phyloP scores from a whole-genome alignment of 805 yeast species.

The Lipomyces mesembrius region DNA sequence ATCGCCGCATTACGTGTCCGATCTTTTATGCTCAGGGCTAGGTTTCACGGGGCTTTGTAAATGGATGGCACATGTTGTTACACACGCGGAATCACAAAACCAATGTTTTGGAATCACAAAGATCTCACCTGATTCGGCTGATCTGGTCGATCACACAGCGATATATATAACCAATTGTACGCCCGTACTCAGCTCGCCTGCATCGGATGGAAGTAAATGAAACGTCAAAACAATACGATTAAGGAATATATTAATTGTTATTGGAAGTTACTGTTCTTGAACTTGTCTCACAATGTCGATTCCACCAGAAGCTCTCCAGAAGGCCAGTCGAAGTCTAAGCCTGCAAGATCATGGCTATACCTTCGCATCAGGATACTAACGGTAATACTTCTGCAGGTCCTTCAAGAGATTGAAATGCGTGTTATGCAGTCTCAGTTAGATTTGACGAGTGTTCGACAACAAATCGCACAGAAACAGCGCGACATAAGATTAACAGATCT shows the following conservation, averaged over 20 bases:
- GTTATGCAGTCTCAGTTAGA: constrained; percentile 33
- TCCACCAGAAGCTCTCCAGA: constrained; percentile 37
- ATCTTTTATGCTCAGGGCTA: not conserved
- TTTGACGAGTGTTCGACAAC: constrained; percentile 29
- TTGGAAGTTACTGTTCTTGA: not conserved
- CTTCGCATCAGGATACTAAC: not conserved
- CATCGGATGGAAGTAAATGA: not conserved
- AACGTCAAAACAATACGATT: not conserved
- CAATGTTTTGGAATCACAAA: no score
- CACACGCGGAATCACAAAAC: not conserved
- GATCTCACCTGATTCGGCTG: no score
- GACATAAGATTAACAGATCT: constrained; percentile 30
- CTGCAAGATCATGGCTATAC: no score
- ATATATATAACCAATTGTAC: no score
- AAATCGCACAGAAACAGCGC: constrained; percentile 31
- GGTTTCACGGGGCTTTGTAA: not conserved
- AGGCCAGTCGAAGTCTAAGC: constrained; percentile 14
- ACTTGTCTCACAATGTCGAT: constrained; percentile 29
- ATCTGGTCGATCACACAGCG: no score
- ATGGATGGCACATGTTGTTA: not conserved
- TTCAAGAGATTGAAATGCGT: constrained; percentile 35
- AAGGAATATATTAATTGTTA: not conserved
- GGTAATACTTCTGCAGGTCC: constrained; percentile 16
- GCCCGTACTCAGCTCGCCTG: no score
- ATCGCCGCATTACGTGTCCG: not conserved